Base-by-base conservation (phyloP, 179 eudicot species). In the Gypsophila paniculata region DNA sequence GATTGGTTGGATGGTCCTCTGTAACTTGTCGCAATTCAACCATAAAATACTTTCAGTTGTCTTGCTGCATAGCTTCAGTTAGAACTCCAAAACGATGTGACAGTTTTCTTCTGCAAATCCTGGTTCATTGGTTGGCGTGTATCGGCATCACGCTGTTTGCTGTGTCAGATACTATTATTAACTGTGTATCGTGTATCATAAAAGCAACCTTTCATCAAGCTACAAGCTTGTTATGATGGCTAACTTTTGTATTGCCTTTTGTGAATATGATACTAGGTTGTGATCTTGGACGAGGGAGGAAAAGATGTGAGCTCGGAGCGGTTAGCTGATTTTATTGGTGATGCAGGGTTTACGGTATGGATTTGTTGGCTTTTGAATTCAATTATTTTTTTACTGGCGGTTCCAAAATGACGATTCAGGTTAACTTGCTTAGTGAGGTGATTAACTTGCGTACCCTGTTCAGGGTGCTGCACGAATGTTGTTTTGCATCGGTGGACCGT, bases 401-500 rank as follows among this genome's bases (percentile, higher is more conserved):
- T 29, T 29, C 34, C 34, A 29, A 9, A 42, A 6, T 42, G 46
- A 6, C 11, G 46, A 42, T 42, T 42, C 8, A 42, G 2, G 46
- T 42, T 9, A 42, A n/a, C n/a, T n/a, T n/a, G n/a, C n/a, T n/a
- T 29, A 15, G 18, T 19, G 36, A 66, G 8, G 53, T 44, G 26
- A 29, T 51, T 10, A 52, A 19, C 21, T 25, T n/a, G 17, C 32
- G 17, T 9, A n/a, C n/a, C n/a, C n/a, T 18, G 11, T 78, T 65
- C 76, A 91, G 92, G 93, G 89, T 34, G 82, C 89, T 73, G 85
- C 94, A 59, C 87, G 86, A 81, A 79, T 92, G 72, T 52, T 85
- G 70, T 88, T 87, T 74, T 90, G 96, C 81, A 82, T 92, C 46
- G 98, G 98, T 9, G 98, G 96, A 44, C 89, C 98, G 44, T 88